These are phyloP conservation scores for Candida caryicola DNA, from an alignment of 805 yeast species.

Conservation along the genomic window DNA sequence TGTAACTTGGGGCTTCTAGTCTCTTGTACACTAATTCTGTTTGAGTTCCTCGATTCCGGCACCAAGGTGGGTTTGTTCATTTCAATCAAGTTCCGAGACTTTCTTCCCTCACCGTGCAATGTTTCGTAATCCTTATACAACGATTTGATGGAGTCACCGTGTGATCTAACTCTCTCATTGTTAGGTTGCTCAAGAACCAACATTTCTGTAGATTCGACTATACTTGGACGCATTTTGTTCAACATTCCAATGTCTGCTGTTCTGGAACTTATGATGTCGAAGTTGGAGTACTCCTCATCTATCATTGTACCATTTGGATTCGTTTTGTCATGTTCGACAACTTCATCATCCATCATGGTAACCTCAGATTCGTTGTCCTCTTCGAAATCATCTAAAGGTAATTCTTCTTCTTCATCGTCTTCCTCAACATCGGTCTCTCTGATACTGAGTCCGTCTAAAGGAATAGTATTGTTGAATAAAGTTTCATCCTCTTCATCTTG, in stretches of 20 bases:
- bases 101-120: conserved; percentile 9
- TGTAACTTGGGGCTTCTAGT: background rate
- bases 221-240: conserved; percentile 23
- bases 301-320: conserved; percentile 6
- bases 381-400: conserved; percentile 13
- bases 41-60: conserved; percentile 6
- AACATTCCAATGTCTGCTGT: conserved; percentile 28
- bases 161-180: background rate
- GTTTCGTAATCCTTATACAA: conserved; percentile 26
- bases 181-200: conserved; percentile 15
- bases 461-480: conserved; percentile 11
- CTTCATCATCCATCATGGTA: conserved; percentile 18
- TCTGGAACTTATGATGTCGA: conserved; percentile 27
- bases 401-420: conserved; percentile 18
- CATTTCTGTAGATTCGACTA: conserved; percentile 29
- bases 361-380: conserved; percentile 17
- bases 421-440: conserved; percentile 15
- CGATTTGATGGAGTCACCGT: conserved; percentile 17
- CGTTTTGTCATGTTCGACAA: conserved; percentile 9
- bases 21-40: background rate
- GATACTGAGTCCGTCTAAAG: conserved; percentile 2
- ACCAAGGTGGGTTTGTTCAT: conserved; percentile 11
- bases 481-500: conserved; percentile 16
- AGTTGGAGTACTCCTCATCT: conserved; percentile 23
- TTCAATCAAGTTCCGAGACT: conserved; percentile 9